phyloP scores from a whole-genome alignment of 306 rosid species.

The Casuarina cunninghamiana region DNA sequence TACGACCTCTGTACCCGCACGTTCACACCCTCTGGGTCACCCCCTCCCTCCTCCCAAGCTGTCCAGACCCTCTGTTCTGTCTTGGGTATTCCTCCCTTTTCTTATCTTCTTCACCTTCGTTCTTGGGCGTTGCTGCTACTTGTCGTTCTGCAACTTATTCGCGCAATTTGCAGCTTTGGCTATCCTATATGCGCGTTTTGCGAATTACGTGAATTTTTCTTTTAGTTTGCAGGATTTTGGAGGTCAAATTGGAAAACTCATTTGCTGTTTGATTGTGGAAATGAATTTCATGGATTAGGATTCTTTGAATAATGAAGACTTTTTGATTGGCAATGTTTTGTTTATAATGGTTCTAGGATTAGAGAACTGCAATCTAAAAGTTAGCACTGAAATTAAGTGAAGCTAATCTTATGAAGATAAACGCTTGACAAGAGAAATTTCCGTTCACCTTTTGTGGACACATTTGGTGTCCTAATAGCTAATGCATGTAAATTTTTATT shows the following conservation, averaged over 20 bases:
- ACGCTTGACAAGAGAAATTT: neutral
- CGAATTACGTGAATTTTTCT: neutral
- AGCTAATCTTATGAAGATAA: neutral
- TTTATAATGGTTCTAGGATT: neutral
- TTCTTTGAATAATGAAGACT: neutral
- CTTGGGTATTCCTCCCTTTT: slow-evolving; percentile 51
- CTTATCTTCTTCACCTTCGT: neutral
- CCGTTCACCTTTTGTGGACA: too few species aligned
- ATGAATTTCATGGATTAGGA: neutral
- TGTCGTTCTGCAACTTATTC: neutral
- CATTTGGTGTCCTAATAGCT: neutral
- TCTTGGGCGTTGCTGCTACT: neutral
- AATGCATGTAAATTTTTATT: too few species aligned
- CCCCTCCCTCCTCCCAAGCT: slow-evolving; percentile 50
- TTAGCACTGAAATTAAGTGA: neutral
- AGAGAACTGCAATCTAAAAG: neutral
- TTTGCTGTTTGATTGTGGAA: neutral
- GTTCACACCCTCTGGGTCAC: slow-evolving; percentile 51
- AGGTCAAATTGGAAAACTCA: slow-evolving; percentile 1
- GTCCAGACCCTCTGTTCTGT: slow-evolving; percentile 57
- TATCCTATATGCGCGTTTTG: slow-evolving; percentile 15
- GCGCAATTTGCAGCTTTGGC: neutral
- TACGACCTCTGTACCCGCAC: slow-evolving; percentile 65
- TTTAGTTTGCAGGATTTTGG: slow-evolving; percentile 12
- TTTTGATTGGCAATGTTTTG: neutral